Base-by-base conservation (phyloP, 2,329 filamentous ascomycete species). In the Mycosphaerella arachidis region DNA sequence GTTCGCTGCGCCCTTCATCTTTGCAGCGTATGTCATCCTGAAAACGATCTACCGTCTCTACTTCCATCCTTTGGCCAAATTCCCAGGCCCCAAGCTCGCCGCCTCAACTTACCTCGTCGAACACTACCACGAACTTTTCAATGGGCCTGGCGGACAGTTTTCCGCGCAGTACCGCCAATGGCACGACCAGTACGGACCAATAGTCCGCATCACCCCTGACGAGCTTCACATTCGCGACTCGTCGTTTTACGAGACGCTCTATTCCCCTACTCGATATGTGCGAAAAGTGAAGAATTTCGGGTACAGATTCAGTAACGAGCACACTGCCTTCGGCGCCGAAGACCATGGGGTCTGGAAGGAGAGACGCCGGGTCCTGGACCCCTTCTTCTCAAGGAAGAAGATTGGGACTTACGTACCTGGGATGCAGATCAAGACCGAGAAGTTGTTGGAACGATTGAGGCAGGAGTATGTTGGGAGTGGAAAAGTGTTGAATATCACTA, bases 21-120 rank as follows among this genome's bases (percentile, higher is more conserved):
- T 43, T 18, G 13, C 45, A 4, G 18, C 16, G 12, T 55, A 55
- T 43, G 2, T 45, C 53, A 18, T 46, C 48, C 13, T 53, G n/a
- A 31, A 27, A 13, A 53, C 12, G n/a, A 16, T 59, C 37, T 71
- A 71, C 55, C 65, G 71, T 18, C 63, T 75, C 2, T 71, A 63
- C 61, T 68, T 74, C 37, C 68, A 71, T 57, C 73, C 73, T 6
- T 54, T 76, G 8, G 67, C 72, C n/a, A 65, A 64, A 8, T 68
- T 73, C 48, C 74, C 72, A 6, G 74, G 74, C 3, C 73, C 74
- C 1, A 70, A 63, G 48, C 58, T 74, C 6, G 70, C 70, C 4
- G 74, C 73, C 9, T 65, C 71, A 30, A 74, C 74, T 12, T 29
- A 50, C 24, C 48, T 61, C 18, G 46, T 54, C 27, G 52, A 61